These are phyloP conservation scores for Cyberlindnera bimundalis DNA, from an alignment of 805 yeast genomes.

Conservation along the genomic window DNA sequence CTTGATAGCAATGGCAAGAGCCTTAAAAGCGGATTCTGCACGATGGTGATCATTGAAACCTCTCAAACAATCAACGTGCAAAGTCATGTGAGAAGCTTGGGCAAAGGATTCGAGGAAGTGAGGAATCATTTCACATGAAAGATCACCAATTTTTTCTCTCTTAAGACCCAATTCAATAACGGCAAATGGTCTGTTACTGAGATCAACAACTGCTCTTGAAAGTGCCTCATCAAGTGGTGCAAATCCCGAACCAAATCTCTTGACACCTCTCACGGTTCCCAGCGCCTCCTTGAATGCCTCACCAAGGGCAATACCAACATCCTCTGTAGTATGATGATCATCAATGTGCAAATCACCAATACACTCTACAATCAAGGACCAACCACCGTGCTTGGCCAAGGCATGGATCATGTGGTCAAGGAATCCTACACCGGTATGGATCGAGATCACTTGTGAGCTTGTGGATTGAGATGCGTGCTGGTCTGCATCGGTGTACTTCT, in stretches of 20 bases:
- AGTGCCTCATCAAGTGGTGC: constrained; percentile 97
- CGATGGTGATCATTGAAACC: constrained; percentile 97
- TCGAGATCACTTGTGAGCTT: constrained; percentile 65
- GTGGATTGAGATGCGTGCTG: constrained; percentile 69
- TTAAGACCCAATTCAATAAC: constrained; percentile 85
- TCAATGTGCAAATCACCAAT: constrained; percentile 94
- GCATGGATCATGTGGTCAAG: constrained; percentile 98
- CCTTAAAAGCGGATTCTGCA: constrained; percentile 95
- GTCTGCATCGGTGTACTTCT: constrained; percentile 32
- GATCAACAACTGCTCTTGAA: constrained; percentile 92
- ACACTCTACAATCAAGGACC: constrained; percentile 89
- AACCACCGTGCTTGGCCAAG: constrained; percentile 92
- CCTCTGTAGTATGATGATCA: constrained; percentile 97
- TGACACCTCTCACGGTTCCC: constrained; percentile 86
- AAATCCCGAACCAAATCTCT: constrained; percentile 87
- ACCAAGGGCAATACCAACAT: constrained; percentile 91
- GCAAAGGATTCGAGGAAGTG: constrained; percentile 95
- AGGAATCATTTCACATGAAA: constrained; percentile 96
- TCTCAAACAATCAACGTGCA: constrained; percentile 91
- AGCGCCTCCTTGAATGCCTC: constrained; percentile 84
- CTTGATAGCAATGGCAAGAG: constrained; percentile 86
- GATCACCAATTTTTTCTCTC: constrained; percentile 90
- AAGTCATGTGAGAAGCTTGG: constrained; percentile 81
- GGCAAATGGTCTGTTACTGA: constrained; percentile 90
- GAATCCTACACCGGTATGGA: constrained; percentile 93